These are phyloP conservation scores for Xerocomellus dryophilus DNA, from an alignment of 768 basidiomycete species.

Conservation along the genomic window DNA sequence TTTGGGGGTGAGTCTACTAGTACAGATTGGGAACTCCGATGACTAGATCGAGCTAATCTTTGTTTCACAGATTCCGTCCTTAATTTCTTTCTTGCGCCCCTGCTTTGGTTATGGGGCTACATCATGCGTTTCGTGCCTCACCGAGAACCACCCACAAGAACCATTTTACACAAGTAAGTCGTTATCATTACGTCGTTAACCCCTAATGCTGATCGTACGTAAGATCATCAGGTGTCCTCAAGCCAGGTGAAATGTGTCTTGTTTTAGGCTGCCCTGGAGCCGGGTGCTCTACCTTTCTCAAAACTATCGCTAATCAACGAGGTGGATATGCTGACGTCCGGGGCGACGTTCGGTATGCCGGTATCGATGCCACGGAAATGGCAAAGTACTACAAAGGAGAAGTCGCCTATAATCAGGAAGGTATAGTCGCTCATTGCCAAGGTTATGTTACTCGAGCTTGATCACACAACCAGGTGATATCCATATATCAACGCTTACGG, in stretches of 20 bases:
- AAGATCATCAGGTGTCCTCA: conserved; percentile 65
- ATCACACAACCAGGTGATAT: conserved; percentile 54
- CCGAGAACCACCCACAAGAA: conserved; percentile 39
- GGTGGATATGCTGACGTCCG: conserved; percentile 58
- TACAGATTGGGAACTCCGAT: neutral
- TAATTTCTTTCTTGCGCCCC: conserved; percentile 50
- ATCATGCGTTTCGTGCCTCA: conserved; percentile 40
- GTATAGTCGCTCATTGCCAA: conserved; percentile 28
- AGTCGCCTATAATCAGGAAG: conserved; percentile 76
- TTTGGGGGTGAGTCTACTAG: conserved; percentile 55
- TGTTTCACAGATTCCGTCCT: conserved; percentile 45
- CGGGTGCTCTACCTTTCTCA: conserved; percentile 86
- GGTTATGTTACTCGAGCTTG: neutral
- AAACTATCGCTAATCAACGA: conserved; percentile 75
- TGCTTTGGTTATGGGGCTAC: conserved; percentile 46
- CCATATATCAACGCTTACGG: conserved; percentile 80
- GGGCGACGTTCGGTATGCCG: conserved; percentile 81
- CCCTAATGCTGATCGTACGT: neutral
- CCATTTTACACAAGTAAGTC: conserved; percentile 58
- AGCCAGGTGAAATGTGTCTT: conserved; percentile 84
- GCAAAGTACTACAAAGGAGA: conserved; percentile 73
- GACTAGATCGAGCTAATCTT: neutral
- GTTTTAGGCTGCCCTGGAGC: conserved; percentile 81
- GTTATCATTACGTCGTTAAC: neutral
- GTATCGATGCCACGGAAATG: conserved; percentile 75